Percentiles rank a stretch among this genome's conserved stretches.
Conservation (phyloP, 176 grass and related monocot genomes). For the Cocos nucifera region DNA sequence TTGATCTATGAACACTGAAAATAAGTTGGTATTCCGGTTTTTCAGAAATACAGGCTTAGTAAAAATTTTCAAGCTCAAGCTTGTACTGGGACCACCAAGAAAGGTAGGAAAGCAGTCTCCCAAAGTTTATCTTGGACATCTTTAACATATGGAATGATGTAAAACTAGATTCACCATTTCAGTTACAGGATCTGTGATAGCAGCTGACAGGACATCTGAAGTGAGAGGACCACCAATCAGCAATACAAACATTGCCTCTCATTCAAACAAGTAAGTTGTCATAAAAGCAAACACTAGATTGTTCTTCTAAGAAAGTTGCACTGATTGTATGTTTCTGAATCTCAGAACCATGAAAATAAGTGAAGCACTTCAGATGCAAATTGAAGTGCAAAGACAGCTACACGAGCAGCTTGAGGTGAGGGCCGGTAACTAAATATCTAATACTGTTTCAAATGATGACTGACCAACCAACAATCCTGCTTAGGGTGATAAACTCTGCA, state of each 20-base stretch:
- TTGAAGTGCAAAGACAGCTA: slow-evolving; percentile 85
- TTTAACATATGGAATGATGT: too few species aligned
- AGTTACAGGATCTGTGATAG: slow-evolving; percentile 40
- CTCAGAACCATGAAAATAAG: slow-evolving; percentile 79
- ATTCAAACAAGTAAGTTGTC: slow-evolving; percentile 69
- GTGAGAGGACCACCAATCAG: slow-evolving; percentile 31
- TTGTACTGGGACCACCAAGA: slow-evolving; percentile 48
- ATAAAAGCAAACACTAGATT: slow-evolving; percentile 21
- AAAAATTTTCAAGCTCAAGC: slow-evolving; percentile 86
- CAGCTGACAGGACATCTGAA: slow-evolving; percentile 39
- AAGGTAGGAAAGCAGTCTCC: slow-evolving; percentile 27
- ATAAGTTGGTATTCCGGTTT: slow-evolving; percentile 3
- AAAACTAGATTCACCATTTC: slow-evolving; percentile 6
- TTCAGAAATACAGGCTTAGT: slow-evolving; percentile 92
- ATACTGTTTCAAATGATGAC: too few species aligned
- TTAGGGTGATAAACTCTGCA: too few species aligned
- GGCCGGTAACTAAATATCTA: not conserved
- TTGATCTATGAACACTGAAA: not conserved
- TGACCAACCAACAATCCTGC: too few species aligned
- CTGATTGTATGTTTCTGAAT: slow-evolving; percentile 31
- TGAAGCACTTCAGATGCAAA: slow-evolving; percentile 92
- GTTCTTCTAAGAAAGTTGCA: slow-evolving; percentile 17
- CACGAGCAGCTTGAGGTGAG: slow-evolving; percentile 91
- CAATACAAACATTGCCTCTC: slow-evolving; percentile 43
- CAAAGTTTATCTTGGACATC: not conserved